Base-by-base conservation (phyloP, 305 asterid genomes). In the Ajuga reptans region DNA sequence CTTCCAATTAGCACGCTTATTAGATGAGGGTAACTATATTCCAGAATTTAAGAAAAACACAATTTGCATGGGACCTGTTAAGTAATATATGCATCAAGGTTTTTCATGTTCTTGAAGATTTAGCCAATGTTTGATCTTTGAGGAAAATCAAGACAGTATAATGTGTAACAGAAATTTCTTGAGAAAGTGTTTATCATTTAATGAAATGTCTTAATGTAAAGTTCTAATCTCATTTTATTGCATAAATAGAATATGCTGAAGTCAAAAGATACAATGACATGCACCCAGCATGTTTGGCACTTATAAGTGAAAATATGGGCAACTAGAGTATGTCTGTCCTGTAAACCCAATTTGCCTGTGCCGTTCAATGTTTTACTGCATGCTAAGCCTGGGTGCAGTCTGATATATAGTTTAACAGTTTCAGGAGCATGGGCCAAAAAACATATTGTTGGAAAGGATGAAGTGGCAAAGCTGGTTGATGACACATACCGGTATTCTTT, bases 361-460 rank as follows among this genome's bases (percentile, higher is more conserved):
- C 15, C 17, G 36, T 41, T 42, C 54, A 39, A 64, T 42, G 16
- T 71, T 63, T 46, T 17, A 16, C 18, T 53, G 36, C 39, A 17
- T 67, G 14, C 54, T 46, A 21, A 37, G 55, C 64, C 36, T 69
- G 9, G 11, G 52, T 46, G 61, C n/a, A 18, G 64, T 74, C 60
- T 76, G 42, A 36, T 64, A 17, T 53, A 18, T 3, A 64, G 11
- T 46, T 78, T 66, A 31, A 47, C 80, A 85, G 81, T 82, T 82
- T 82, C 88, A 73, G 96, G 86, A 68, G 66, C 72, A 65, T 81
- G 83, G 87, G 80, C 87, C 60, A 86, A 84, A 83, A 89, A 83
- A 78, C 80, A 77, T 78, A 82, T 82, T 46, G 80, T 84, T 70
- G 78, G 86, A 47, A 87, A 81, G 84, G 88, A 89, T 67, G 85